These are phyloP conservation scores for Eucalyptus regnans DNA, from an alignment of 345 rosid species.

Conservation along the genomic window DNA sequence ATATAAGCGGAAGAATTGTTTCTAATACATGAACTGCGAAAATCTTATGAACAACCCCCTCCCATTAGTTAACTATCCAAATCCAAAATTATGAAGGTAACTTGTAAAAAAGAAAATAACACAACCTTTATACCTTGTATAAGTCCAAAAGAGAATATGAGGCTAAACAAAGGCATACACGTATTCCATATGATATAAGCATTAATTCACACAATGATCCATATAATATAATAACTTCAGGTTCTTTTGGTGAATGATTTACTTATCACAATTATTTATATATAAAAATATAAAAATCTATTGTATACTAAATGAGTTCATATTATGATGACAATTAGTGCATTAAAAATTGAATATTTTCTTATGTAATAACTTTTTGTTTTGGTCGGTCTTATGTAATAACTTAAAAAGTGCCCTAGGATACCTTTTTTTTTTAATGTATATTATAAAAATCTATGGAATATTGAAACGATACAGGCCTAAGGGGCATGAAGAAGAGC, in stretches of 20 bases:
- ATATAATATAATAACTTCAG: neutral
- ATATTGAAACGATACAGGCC: neutral
- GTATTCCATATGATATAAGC: neutral
- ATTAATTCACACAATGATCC: neutral
- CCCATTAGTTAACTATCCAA: neutral
- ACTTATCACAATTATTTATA: neutral
- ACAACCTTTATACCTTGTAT: neutral
- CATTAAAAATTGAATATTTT: neutral
- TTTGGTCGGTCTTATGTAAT: neutral
- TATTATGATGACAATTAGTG: neutral
- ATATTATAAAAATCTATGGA: neutral
- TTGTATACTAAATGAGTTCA: neutral
- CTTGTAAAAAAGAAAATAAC: neutral
- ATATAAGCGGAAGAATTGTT: neutral
- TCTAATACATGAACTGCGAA: neutral
- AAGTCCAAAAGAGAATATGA: neutral
- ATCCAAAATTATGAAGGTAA: neutral
- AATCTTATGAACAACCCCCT: neutral
- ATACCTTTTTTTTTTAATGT: neutral
- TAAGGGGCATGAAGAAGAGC: neutral
- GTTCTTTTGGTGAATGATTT: neutral
- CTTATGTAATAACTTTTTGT: neutral
- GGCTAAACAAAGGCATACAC: neutral
- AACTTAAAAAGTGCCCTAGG: neutral
- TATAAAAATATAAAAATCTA: neutral